phyloP scores from a whole-genome alignment of 805 yeast genomes.

The Candida vartiovaarae region DNA sequence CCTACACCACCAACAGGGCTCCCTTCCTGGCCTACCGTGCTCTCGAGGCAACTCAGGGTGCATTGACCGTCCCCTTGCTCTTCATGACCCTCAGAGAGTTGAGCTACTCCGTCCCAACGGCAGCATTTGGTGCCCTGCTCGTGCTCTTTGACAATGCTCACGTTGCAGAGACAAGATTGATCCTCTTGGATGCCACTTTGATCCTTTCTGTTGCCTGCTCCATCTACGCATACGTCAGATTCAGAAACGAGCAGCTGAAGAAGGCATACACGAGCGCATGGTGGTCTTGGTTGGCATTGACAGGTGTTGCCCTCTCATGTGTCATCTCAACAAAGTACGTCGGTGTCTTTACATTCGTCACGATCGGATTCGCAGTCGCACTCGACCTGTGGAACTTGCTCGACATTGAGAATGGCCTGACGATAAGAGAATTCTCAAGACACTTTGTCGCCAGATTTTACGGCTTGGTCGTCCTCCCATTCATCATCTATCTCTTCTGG shows the following conservation, averaged over 20 bases:
- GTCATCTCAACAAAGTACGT: constrained; percentile 95
- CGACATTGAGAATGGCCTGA: constrained; percentile 61
- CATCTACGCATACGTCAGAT: constrained; percentile 69
- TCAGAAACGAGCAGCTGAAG: constrained; percentile 58
- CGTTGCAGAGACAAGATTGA: constrained; percentile 82
- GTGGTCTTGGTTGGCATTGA: constrained; percentile 82
- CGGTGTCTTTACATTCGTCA: constrained; percentile 84
- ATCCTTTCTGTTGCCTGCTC: constrained; percentile 78
- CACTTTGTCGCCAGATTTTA: constrained; percentile 74
- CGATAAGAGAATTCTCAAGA: constrained; percentile 45
- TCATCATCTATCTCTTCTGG: constrained; percentile 78
- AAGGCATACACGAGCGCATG: constrained; percentile 63
- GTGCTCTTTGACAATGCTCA: constrained; percentile 89
- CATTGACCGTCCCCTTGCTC: constrained; percentile 75
- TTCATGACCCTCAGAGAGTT: constrained; percentile 82
- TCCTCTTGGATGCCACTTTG: constrained; percentile 86
- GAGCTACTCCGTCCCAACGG: constrained; percentile 70
- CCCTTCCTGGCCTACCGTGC: constrained; percentile 83
- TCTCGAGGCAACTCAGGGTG: constrained; percentile 73
- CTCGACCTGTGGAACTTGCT: constrained; percentile 85
- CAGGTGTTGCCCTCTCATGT: constrained; percentile 83
- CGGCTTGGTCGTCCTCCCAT: constrained; percentile 72
- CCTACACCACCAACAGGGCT: constrained; percentile 68
- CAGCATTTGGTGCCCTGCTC: constrained; percentile 67
- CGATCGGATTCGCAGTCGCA: constrained; percentile 81